These are phyloP conservation scores for Candida nonsorbophila DNA, from an alignment of 805 yeast genomes.

Conservation along the genomic window DNA sequence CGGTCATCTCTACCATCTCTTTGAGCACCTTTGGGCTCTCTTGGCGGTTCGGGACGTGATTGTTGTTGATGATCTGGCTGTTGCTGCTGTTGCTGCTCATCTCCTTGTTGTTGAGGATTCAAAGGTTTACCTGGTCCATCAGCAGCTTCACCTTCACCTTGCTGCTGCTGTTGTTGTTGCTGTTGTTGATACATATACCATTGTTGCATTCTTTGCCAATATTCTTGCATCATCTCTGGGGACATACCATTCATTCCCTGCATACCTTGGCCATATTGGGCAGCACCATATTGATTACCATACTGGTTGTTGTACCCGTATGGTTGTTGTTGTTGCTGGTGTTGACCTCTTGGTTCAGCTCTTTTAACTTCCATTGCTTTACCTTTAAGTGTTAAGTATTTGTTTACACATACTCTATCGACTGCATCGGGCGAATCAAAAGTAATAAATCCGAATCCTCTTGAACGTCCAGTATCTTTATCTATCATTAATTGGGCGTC, in stretches of 20 bases:
- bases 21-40: not conserved
- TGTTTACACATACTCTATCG: slow-evolving; percentile 77
- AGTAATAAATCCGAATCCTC: slow-evolving; percentile 97
- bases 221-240: slow-evolving; percentile 59
- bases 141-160: slow-evolving; percentile 14
- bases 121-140: slow-evolving; percentile 35
- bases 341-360: slow-evolving; percentile 78
- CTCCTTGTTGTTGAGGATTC: slow-evolving; percentile 37
- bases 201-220: slow-evolving; percentile 59
- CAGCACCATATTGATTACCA: slow-evolving; percentile 17
- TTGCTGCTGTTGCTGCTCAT: slow-evolving; percentile 6
- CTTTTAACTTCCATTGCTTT: slow-evolving; percentile 79
- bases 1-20: not conserved
- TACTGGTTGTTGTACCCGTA: slow-evolving; percentile 11
- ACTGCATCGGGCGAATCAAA: slow-evolving; percentile 94
- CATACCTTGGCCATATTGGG: slow-evolving; percentile 16
- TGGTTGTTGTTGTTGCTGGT: slow-evolving; percentile 36
- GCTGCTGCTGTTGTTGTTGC: slow-evolving; percentile 31
- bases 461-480: slow-evolving; percentile 92
- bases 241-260: slow-evolving; percentile 23
- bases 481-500: slow-evolving; percentile 97
- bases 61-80: slow-evolving; percentile 17
- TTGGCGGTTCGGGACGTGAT: slow-evolving; percentile 10
- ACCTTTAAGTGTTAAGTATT: slow-evolving; percentile 79
- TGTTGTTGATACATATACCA: slow-evolving; percentile 62